Percentiles rank a stretch among this genome's conserved stretches.
These are phyloP conservation scores for bread wheat (Triticum aestivum) DNA, from an alignment of 176 grass and related monocot species.

Conservation along the genomic window DNA sequence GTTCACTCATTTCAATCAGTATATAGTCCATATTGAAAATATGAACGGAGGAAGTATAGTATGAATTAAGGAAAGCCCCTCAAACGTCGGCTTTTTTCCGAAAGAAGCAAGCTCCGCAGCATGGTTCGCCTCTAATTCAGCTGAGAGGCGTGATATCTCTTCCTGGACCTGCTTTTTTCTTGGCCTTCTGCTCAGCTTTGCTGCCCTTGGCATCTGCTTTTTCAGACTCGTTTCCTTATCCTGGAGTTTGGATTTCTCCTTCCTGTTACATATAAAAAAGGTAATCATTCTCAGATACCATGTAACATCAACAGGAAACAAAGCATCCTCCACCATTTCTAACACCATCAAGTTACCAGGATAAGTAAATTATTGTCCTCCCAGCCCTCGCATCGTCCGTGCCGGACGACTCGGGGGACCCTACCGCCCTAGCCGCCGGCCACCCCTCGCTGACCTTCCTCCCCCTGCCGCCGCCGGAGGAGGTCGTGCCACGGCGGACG, in stretches of 20 bases:
- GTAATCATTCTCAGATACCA: background rate
- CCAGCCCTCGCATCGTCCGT: no score
- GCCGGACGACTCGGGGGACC: no score
- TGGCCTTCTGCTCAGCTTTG: slow-evolving; percentile 95
- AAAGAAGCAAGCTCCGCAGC: slow-evolving; percentile 70
- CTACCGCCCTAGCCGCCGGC: no score
- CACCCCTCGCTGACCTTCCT: no score
- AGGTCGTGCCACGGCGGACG: no score
- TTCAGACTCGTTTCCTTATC: slow-evolving; percentile 88
- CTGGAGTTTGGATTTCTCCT: slow-evolving; percentile 82
- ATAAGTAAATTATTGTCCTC: background rate
- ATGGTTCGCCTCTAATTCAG: slow-evolving; percentile 75
- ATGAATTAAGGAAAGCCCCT: no score
- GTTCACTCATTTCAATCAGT: no score
- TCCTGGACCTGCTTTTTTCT: slow-evolving; percentile 94
- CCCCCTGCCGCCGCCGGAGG: no score
- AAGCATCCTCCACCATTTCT: background rate
- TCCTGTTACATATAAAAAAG: slow-evolving; percentile 33
- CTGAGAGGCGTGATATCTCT: slow-evolving; percentile 56
- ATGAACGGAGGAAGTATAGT: no score
- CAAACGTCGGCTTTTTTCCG: slow-evolving; percentile 10
- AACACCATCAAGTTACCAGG: background rate
- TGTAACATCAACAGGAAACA: slow-evolving; percentile 8
- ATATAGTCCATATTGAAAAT: no score
- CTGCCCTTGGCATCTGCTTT: slow-evolving; percentile 92